These are phyloP conservation scores for Actinidia chinensis DNA, from an alignment of 179 eudicot genomes.

Conservation along the genomic window DNA sequence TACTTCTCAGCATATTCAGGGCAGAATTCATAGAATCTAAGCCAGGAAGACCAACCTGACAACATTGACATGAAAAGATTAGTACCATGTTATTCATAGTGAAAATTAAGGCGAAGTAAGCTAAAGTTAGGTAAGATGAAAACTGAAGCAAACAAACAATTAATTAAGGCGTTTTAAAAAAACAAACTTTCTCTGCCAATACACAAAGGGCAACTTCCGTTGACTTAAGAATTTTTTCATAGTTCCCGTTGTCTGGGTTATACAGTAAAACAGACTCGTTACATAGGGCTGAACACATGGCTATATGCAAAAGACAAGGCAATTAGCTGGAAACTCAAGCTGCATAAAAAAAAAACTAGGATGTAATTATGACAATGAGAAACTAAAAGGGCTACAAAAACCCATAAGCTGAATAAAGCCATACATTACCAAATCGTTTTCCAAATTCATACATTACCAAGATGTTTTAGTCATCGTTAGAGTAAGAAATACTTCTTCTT, in stretches of 20 bases:
- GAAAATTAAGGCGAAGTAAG: not conserved
- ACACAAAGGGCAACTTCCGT: slow-evolving; percentile 99
- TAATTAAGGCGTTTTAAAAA: slow-evolving; percentile 1
- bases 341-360: slow-evolving; percentile 22
- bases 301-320: slow-evolving; percentile 93
- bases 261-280: slow-evolving; percentile 90
- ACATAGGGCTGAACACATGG: slow-evolving; percentile 99
- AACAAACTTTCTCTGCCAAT: slow-evolving; percentile 80
- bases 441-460: not conserved
- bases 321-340: slow-evolving; percentile 96
- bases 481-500: not conserved
- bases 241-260: slow-evolving; percentile 86
- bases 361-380: not conserved
- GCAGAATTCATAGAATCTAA: slow-evolving; percentile 98
- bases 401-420: not conserved
- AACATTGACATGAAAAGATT: slow-evolving; percentile 20
- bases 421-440: not conserved
- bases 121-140: not conserved
- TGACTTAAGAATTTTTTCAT: slow-evolving; percentile 95
- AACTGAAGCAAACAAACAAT: slow-evolving; percentile 2
- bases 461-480: not conserved
- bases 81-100: not conserved
- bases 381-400: not conserved
- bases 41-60: slow-evolving; percentile 97
- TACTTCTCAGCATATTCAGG: slow-evolving; percentile 90